These are phyloP conservation scores for Scleroderma citrinum DNA, from an alignment of 768 basidiomycete genomes.

Conservation along the genomic window DNA sequence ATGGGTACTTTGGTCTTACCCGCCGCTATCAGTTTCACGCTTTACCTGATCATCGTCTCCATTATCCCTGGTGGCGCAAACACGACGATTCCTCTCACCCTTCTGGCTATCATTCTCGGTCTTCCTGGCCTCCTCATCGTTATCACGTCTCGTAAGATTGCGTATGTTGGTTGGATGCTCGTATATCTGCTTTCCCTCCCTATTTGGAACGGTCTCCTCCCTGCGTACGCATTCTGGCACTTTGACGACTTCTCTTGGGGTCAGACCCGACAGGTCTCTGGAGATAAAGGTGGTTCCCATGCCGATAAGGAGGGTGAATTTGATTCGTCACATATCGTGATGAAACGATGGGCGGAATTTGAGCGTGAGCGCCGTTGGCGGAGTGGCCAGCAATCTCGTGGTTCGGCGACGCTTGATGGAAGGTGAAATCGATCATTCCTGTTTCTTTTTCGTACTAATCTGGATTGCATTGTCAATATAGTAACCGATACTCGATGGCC, in stretches of 20 bases:
- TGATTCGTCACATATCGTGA: slow-evolving; percentile 92
- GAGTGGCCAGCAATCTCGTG: slow-evolving; percentile 77
- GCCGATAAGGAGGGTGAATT: slow-evolving; percentile 97
- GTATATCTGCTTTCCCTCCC: slow-evolving; percentile 90
- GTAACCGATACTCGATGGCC: slow-evolving; percentile 66
- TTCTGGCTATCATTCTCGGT: slow-evolving; percentile 92
- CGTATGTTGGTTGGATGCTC: slow-evolving; percentile 96
- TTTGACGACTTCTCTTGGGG: slow-evolving; percentile 99
- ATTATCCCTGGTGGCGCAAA: slow-evolving; percentile 75
- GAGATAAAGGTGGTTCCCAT: slow-evolving; percentile 65
- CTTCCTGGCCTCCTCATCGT: slow-evolving; percentile 94
- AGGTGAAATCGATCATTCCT: slow-evolving; percentile 42
- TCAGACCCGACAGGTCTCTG: slow-evolving; percentile 79
- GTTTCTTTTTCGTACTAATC: slow-evolving; percentile 11
- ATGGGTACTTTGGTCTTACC: slow-evolving; percentile 94
- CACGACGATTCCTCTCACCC: slow-evolving; percentile 84
- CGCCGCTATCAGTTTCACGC: slow-evolving; percentile 94
- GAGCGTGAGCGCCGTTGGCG: slow-evolving; percentile 94
- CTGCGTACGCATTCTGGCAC: slow-evolving; percentile 97
- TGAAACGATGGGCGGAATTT: slow-evolving; percentile 99
- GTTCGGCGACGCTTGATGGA: slow-evolving; percentile 66
- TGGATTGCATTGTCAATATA: slow-evolving; percentile 25
- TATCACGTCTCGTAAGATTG: slow-evolving; percentile 89
- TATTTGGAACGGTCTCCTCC: slow-evolving; percentile 95
- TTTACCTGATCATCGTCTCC: slow-evolving; percentile 86